Conservation (phyloP, 2,329 filamentous ascomycete genomes). For the Incumbomyces delicatus region DNA sequence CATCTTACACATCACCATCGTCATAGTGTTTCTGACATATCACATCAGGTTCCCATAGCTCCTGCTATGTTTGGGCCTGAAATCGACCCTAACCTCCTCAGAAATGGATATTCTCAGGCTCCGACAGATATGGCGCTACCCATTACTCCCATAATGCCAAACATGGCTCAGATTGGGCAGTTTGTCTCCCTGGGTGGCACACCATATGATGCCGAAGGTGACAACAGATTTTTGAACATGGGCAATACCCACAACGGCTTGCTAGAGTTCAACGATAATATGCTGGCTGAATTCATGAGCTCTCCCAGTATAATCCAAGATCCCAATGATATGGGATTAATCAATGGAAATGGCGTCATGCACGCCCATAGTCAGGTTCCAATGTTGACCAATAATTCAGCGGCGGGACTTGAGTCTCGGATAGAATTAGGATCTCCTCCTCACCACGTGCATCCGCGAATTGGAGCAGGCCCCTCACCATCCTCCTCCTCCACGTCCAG, state of each 20-base stretch:
- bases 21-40: conserved; percentile 16
- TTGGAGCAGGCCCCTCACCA: conserved; percentile 15
- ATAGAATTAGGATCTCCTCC: conserved; percentile 15
- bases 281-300: conserved; percentile 19
- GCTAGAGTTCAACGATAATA: conserved; percentile 19
- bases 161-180: conserved; percentile 19
- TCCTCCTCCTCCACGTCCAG: conserved; percentile 14
- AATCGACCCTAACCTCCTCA: conserved; percentile 14
- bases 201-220: conserved; percentile 16
- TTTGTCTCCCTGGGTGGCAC: conserved; percentile 18
- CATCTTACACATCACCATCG: conserved; percentile 5
- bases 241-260: conserved; percentile 12
- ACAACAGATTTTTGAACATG: conserved; percentile 20
- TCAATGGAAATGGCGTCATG: conserved; percentile 15
- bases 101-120: conserved; percentile 18
- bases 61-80: conserved; percentile 14
- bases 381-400: conserved; percentile 11
- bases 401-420: conserved; percentile 9
- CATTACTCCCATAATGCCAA: conserved; percentile 20
- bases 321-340: conserved; percentile 15
- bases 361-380: conserved; percentile 16
- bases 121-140: conserved; percentile 19
- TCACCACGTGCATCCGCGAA: conserved; percentile 11
- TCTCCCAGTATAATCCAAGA: conserved; percentile 18
- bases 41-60: conserved; percentile 17